Evolutionary conservation across 1,284 basidiomycete species (phyloP).

Genomic region (Ceratobasidium sp.): DNA sequence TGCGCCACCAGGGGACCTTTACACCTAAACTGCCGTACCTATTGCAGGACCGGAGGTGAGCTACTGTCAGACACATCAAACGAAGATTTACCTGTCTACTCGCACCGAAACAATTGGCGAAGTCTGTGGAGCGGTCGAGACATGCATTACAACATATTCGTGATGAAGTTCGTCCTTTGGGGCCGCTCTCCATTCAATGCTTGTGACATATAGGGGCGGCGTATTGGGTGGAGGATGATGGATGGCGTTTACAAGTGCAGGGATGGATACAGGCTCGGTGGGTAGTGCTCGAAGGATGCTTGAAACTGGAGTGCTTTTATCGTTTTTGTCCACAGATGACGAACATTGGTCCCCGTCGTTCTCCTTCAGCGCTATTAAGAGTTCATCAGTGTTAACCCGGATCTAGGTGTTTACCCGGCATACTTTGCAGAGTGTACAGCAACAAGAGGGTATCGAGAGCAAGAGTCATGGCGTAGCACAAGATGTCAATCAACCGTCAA

Average conservation of each 20-base stretch:
- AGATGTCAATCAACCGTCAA: neutral
- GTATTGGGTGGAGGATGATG: neutral
- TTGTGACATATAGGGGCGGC: conserved; percentile 4
- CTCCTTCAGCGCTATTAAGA: conserved; percentile 8
- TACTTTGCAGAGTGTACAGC: conserved; percentile 37
- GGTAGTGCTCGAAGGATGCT: neutral
- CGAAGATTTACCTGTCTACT: conserved; percentile 21
- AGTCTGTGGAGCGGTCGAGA: neutral
- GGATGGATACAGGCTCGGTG: conserved; percentile 6
- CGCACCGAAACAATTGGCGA: conserved; percentile 14
- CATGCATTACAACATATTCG: conserved; percentile 13
- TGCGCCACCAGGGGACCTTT: conserved; percentile 13
- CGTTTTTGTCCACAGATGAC: neutral
- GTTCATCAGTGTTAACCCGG: neutral
- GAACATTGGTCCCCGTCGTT: neutral
- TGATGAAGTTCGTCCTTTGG: neutral
- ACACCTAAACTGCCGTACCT: conserved; percentile 32
- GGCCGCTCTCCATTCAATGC: conserved; percentile 21
- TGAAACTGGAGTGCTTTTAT: neutral
- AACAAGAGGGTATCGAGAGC: conserved; percentile 15
- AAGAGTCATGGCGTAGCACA: conserved; percentile 7
- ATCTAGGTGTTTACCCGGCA: neutral
- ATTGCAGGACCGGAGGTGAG: neutral
- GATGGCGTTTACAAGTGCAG: neutral
- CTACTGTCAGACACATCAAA: neutral